Percentiles rank a stretch among this genome's conserved stretches.
Conservation (phyloP, 768 basidiomycete genomes). For the Pulveroboletus ravenelii region DNA sequence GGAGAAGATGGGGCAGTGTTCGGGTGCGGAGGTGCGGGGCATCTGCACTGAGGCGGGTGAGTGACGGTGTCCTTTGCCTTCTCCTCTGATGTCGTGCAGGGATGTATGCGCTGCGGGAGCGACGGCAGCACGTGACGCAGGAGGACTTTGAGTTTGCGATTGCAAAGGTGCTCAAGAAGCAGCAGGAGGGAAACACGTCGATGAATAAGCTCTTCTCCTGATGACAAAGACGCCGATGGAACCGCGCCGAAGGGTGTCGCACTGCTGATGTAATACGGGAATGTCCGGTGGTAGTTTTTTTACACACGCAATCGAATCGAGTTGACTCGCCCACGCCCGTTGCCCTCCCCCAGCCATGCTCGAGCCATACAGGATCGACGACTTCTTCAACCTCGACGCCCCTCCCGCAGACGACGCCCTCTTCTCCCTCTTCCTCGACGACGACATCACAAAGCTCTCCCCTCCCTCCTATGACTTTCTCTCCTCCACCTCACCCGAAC, state of each 20-base stretch:
- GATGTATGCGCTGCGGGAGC: conserved; percentile 95
- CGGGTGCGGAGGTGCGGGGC: conserved; percentile 94
- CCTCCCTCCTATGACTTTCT: conserved; percentile 24
- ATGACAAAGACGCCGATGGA: background rate
- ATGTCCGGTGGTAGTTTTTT: background rate
- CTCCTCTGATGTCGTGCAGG: conserved; percentile 45
- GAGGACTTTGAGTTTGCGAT: conserved; percentile 99
- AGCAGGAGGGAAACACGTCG: conserved; percentile 90
- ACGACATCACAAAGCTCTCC: too few relatives aligned
- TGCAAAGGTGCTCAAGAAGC: conserved; percentile 96
- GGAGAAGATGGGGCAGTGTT: conserved; percentile 99
- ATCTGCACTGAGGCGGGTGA: conserved; percentile 95
- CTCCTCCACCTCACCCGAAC: conserved; percentile 14
- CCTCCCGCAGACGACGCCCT: conserved; percentile 32
- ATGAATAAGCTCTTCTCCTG: conserved; percentile 88
- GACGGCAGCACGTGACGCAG: conserved; percentile 95
- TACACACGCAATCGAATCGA: too few relatives aligned
- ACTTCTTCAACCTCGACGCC: conserved; percentile 66
- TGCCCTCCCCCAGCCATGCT: conserved; percentile 5
- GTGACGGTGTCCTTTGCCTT: conserved; percentile 23
- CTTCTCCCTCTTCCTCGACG: conserved; percentile 45
- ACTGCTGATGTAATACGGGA: conserved; percentile 14
- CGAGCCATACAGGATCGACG: conserved; percentile 39
- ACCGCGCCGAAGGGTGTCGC: conserved; percentile 5
- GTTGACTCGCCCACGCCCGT: too few relatives aligned